These are phyloP conservation scores for Vitis amurensis DNA, from an alignment of 164 flowering plant genomes.

Conservation along the genomic window DNA sequence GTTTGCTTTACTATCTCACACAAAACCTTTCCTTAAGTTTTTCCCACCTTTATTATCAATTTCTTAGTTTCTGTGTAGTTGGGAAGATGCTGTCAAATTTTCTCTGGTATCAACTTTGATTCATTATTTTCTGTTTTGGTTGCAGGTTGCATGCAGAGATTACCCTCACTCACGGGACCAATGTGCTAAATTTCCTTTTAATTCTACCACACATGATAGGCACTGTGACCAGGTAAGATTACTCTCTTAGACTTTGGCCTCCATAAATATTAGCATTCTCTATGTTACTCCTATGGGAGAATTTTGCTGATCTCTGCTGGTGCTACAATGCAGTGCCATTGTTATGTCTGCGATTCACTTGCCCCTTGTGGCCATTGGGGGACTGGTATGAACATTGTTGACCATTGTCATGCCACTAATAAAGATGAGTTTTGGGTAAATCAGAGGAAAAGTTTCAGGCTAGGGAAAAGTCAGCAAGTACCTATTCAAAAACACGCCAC, in stretches of 20 bases:
- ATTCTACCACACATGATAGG: slow-evolving; percentile 55
- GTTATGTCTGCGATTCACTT: slow-evolving; percentile 82
- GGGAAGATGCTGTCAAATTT: background rate
- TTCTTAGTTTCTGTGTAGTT: background rate
- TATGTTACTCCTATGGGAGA: background rate
- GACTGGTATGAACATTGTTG: slow-evolving; percentile 39
- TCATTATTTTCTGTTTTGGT: slow-evolving; percentile 7
- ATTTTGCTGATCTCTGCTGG: background rate
- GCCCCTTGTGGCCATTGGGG: slow-evolving; percentile 92
- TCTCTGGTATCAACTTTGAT: background rate
- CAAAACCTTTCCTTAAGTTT: background rate
- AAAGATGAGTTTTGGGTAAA: slow-evolving; percentile 66
- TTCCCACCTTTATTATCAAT: background rate
- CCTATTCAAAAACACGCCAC: slow-evolving; percentile 17
- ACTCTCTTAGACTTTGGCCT: background rate
- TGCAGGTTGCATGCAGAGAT: slow-evolving; percentile 94
- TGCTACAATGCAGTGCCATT: slow-evolving; percentile 76
- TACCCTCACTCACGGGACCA: slow-evolving; percentile 82
- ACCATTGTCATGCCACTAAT: slow-evolving; percentile 92
- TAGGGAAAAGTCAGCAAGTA: slow-evolving; percentile 15
- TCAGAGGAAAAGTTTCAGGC: slow-evolving; percentile 43
- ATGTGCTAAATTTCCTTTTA: slow-evolving; percentile 70
- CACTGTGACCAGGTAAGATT: slow-evolving; percentile 65
- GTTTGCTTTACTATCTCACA: background rate
- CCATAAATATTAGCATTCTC: background rate